Percentiles rank a stretch among this genome's conserved stretches.
These are phyloP conservation scores for Boletus bicolor DNA, from an alignment of 768 basidiomycete species.

Conservation along the genomic window DNA sequence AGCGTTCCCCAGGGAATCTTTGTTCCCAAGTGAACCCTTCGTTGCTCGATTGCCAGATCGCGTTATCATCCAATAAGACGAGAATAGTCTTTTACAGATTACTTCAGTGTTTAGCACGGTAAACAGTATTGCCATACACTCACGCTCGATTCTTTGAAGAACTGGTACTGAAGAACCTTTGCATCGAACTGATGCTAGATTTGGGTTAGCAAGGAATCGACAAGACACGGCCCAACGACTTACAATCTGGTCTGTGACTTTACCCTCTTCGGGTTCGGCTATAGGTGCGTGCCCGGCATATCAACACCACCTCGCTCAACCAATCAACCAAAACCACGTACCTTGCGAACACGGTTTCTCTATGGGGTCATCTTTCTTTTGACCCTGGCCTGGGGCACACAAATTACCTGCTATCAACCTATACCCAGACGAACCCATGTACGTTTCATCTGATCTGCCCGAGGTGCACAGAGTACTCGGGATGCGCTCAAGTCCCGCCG, in stretches of 20 bases:
- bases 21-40: slow-evolving; percentile 92
- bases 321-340: slow-evolving; percentile 23
- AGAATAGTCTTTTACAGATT: slow-evolving; percentile 62
- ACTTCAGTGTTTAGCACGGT: neutral
- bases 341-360: slow-evolving; percentile 79
- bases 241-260: slow-evolving; percentile 72
- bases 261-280: slow-evolving; percentile 82
- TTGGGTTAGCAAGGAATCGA: slow-evolving; percentile 4
- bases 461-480: slow-evolving; percentile 66
- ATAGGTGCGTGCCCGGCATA: neutral
- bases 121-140: slow-evolving; percentile 10
- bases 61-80: slow-evolving; percentile 69
- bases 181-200: slow-evolving; percentile 63
- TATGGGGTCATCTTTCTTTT: slow-evolving; percentile 64
- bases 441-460: slow-evolving; percentile 53
- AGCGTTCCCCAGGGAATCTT: slow-evolving; percentile 53
- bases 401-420: slow-evolving; percentile 91
- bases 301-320: neutral
- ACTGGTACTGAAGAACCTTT: slow-evolving; percentile 70
- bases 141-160: slow-evolving; percentile 80
- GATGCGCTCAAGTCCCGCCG: slow-evolving; percentile 85
- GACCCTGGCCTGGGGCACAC: slow-evolving; percentile 58
- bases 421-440: slow-evolving; percentile 88
- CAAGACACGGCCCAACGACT: slow-evolving; percentile 19
- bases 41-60: slow-evolving; percentile 92